Percentiles rank a stretch among this genome's conserved stretches.
These are phyloP conservation scores for Trichophyton verrucosum DNA, from an alignment of 2,329 filamentous ascomycete genomes.

Conservation along the genomic window DNA sequence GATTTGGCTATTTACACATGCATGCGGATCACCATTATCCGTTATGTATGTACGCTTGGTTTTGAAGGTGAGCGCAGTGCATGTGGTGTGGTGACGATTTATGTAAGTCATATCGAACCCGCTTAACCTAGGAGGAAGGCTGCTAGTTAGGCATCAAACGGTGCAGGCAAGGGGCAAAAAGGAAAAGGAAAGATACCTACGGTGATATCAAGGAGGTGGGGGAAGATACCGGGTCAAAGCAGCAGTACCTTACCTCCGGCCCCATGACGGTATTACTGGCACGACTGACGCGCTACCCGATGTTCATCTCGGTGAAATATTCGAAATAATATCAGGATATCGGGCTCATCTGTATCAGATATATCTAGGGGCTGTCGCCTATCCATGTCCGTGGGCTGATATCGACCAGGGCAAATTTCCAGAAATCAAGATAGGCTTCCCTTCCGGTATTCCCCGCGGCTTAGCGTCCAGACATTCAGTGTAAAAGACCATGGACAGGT, in stretches of 20 bases:
- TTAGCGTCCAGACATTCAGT: background rate
- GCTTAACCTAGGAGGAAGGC: background rate
- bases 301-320: background rate
- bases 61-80: background rate
- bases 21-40: background rate
- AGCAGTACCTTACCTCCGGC: background rate
- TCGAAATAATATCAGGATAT: background rate
- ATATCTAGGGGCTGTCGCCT: background rate
- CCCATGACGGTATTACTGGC: background rate
- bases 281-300: background rate
- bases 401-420: background rate
- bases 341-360: background rate
- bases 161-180: background rate
- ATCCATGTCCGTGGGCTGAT: slow-evolving; percentile 4
- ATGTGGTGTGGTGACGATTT: background rate
- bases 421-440: slow-evolving; percentile 4
- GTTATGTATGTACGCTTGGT: background rate
- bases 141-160: background rate
- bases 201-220: background rate
- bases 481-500: background rate
- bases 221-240: background rate
- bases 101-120: background rate
- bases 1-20: slow-evolving; percentile 3
- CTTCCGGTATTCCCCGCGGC: slow-evolving; percentile 4
- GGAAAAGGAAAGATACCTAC: background rate